phyloP scores from a whole-genome alignment of 495 filamentous ascomycete species.

The Aspergillus cavernicola region DNA sequence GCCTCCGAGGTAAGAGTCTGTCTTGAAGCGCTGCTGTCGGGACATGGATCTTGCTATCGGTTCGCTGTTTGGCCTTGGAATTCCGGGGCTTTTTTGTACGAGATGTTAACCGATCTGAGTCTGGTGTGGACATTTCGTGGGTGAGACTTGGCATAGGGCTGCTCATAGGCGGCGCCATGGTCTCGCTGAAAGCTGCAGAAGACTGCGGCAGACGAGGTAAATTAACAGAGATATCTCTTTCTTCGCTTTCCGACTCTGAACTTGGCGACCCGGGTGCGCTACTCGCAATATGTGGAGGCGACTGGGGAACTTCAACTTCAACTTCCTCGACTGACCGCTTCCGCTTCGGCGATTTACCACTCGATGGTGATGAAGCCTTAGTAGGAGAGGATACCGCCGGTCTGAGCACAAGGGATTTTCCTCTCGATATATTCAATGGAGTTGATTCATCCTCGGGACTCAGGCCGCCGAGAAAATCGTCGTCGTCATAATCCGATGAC shows the following conservation, averaged over 20 bases:
- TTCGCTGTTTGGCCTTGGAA: constrained; percentile 3
- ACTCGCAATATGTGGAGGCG: constrained; percentile 18
- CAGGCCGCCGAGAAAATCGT: constrained; percentile 56
- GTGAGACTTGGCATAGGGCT: constrained; percentile 23
- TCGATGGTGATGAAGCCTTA: constrained; percentile 21
- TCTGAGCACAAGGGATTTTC: constrained; percentile 28
- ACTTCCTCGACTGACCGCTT: constrained; percentile 20
- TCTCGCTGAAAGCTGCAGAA: constrained; percentile 43
- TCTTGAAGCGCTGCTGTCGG: constrained; percentile 47
- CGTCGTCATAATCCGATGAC: constrained; percentile 44
- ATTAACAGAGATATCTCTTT: constrained; percentile 4
- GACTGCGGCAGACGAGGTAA: constrained; percentile 17
- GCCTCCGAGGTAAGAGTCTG: constrained; percentile 44
- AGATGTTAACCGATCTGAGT: constrained; percentile 22
- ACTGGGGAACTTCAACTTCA: constrained; percentile 23
- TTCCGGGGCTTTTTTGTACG: constrained; percentile 14
- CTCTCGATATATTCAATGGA: constrained; percentile 47
- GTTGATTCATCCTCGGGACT: constrained; percentile 66
- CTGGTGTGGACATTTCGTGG: constrained; percentile 16
- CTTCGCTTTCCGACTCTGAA: not conserved
- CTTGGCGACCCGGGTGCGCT: constrained; percentile 21
- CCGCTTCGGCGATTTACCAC: constrained; percentile 36
- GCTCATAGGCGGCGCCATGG: constrained; percentile 50
- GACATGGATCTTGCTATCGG: constrained; percentile 32
- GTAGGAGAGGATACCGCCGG: constrained; percentile 20